These are phyloP conservation scores for Diaporthe aspalathi DNA, from an alignment of 2,329 filamentous ascomycete species.

Conservation along the genomic window DNA sequence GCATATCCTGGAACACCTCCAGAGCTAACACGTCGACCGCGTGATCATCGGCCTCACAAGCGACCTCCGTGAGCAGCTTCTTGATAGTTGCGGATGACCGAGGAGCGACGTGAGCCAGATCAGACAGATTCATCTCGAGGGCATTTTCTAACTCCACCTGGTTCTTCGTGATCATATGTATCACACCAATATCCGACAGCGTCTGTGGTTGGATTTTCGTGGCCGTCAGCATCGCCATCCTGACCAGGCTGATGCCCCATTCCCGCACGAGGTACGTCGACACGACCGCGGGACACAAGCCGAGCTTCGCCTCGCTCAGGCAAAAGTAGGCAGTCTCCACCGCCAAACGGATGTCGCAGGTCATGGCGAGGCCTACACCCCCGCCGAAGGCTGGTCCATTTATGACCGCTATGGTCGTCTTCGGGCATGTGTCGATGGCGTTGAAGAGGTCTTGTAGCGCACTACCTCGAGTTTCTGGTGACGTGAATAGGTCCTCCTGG, in stretches of 20 bases:
- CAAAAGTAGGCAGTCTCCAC: constrained; percentile 43
- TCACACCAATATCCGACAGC: neutral
- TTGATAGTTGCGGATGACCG: constrained; percentile 11
- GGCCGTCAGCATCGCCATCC: constrained; percentile 53
- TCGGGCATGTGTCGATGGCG: constrained; percentile 52
- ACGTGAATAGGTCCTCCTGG: constrained; percentile 33
- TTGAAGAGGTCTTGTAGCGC: constrained; percentile 44
- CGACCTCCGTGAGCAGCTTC: neutral
- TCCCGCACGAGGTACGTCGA: constrained; percentile 54
- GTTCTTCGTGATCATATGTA: neutral
- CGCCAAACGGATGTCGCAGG: constrained; percentile 53
- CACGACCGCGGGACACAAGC: constrained; percentile 52
- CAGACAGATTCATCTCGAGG: neutral
- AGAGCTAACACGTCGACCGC: neutral
- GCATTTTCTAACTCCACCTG: constrained; percentile 35
- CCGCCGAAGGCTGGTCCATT: constrained; percentile 57
- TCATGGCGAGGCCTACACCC: constrained; percentile 56
- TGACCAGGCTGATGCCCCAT: constrained; percentile 50
- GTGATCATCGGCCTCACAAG: neutral
- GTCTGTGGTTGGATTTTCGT: neutral
- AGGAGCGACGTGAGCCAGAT: constrained; percentile 15
- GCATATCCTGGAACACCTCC: constrained; percentile 4
- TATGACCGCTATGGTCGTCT: constrained; percentile 54
- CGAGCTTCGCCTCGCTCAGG: constrained; percentile 55
- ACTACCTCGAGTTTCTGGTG: constrained; percentile 10